Conservation (phyloP, 805 yeast species). For the Zygosaccharomyces bailii region DNA sequence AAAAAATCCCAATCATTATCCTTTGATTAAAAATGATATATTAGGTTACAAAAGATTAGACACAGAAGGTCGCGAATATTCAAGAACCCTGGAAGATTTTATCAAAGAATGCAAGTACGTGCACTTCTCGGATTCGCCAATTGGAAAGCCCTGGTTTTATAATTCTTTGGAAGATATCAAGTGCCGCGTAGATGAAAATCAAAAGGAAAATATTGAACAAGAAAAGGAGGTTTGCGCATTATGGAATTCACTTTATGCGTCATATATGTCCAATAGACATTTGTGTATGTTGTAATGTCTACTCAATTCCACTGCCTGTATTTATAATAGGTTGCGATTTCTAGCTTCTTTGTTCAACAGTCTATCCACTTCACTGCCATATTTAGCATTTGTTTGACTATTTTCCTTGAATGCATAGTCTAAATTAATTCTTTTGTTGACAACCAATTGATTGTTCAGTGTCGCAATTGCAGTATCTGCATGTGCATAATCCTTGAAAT, state of each 20-base stretch:
- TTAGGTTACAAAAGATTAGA: slow-evolving; percentile 29
- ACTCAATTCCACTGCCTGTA: background rate
- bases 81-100: slow-evolving; percentile 21
- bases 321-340: slow-evolving; percentile 35
- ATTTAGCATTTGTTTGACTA: slow-evolving; percentile 49
- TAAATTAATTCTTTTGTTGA: slow-evolving; percentile 60
- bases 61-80: slow-evolving; percentile 18
- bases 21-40: slow-evolving; percentile 27
- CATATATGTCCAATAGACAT: slow-evolving; percentile 18
- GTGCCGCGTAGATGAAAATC: slow-evolving; percentile 19
- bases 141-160: slow-evolving; percentile 61
- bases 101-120: slow-evolving; percentile 42
- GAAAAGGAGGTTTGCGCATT: slow-evolving; percentile 21
- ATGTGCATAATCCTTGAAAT: slow-evolving; percentile 58
- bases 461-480: slow-evolving; percentile 69
- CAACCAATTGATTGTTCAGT: slow-evolving; percentile 64
- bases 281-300: slow-evolving; percentile 17
- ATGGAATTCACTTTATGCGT: slow-evolving; percentile 28
- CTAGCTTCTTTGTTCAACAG: slow-evolving; percentile 62
- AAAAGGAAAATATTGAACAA: slow-evolving; percentile 12
- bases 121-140: slow-evolving; percentile 65
- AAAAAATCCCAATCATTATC: slow-evolving; percentile 23
- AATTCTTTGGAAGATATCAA: slow-evolving; percentile 19
- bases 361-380: slow-evolving; percentile 81
- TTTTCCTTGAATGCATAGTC: slow-evolving; percentile 68